Evolutionary conservation across 805 yeast species (phyloP), one percentile per base, ranked within the genome.

Genomic region (Kuraishia ogatae): DNA sequence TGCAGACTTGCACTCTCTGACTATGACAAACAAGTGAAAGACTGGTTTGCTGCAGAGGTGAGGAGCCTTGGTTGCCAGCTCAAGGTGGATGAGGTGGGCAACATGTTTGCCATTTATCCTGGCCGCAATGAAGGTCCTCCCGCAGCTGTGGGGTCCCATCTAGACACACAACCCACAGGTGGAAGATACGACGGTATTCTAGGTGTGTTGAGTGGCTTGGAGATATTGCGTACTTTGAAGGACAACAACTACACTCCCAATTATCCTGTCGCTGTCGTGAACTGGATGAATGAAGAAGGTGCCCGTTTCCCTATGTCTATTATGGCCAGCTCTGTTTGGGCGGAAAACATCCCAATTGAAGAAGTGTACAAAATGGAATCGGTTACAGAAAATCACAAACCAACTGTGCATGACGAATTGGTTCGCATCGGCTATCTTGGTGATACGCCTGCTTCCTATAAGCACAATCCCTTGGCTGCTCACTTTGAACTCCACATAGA

Each of bases 271-370:
- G 83, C 85, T 5, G 74, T 83, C 3, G 76, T 85, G 48, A 76
- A 81, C 62, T 85, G 92, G 92, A 82, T 84, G 66, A 85, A 85
- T 62, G 92, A 85, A 64, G 92, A 85, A 70, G 92, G 92, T 55
- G 90, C 91, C 0, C 69, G 92, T 53, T 85, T 84, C 62, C 88
- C 90, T n/a, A 73, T 79, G 68, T 75, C 85, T 50, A 76, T 83
- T 66, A 83, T 85, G 79, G 79, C 86, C 2, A 80, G 86, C 3
- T 76, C 84, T 15, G 88, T 84, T 1, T 85, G 87, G 87, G 81
- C 88, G 2, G 86, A 79, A 13, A 66, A 70, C 26, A 64, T 74
- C 43, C 60, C 73, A 1, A 68, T 75, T 54, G 79, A 84, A 54
- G 75, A 74, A 3, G 78, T 81, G 4, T 81, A 84, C 59, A 64